These are phyloP conservation scores for Trichophyton equinum DNA, from an alignment of 2,329 filamentous ascomycete genomes.

Conservation along the genomic window DNA sequence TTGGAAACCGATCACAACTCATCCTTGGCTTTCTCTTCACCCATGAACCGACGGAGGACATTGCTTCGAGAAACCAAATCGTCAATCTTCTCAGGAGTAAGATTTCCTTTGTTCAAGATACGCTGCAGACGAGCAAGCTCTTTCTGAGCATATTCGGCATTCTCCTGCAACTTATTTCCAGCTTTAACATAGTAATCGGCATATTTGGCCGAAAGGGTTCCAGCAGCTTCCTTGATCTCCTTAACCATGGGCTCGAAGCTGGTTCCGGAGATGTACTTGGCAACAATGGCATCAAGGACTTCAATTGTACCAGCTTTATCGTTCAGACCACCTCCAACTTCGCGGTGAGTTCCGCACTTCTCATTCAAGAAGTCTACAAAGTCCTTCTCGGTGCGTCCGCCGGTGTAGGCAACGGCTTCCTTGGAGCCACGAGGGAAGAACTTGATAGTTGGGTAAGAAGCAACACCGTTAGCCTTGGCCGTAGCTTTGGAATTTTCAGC, in stretches of 20 bases:
- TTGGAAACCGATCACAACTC: slow-evolving; percentile 46
- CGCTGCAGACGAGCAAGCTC: slow-evolving; percentile 69
- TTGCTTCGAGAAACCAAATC: slow-evolving; percentile 79
- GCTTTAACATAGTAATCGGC: slow-evolving; percentile 91
- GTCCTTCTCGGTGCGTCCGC: slow-evolving; percentile 62
- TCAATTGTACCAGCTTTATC: slow-evolving; percentile 69
- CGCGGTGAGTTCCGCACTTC: slow-evolving; percentile 77
- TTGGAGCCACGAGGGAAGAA: slow-evolving; percentile 83
- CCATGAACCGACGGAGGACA: slow-evolving; percentile 66
- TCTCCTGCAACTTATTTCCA: slow-evolving; percentile 69
- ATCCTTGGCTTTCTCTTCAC: slow-evolving; percentile 45
- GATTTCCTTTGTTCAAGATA: slow-evolving; percentile 72
- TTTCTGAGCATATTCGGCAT: slow-evolving; percentile 68
- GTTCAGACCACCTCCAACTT: slow-evolving; percentile 67
- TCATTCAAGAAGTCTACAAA: slow-evolving; percentile 75
- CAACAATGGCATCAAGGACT: slow-evolving; percentile 61
- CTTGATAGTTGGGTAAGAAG: slow-evolving; percentile 92
- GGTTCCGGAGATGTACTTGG: slow-evolving; percentile 49
- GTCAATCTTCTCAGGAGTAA: slow-evolving; percentile 75
- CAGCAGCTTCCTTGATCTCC: slow-evolving; percentile 61
- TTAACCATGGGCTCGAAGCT: slow-evolving; percentile 53
- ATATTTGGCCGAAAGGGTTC: slow-evolving; percentile 62
- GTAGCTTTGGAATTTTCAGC: slow-evolving; percentile 69
- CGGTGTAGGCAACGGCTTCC: slow-evolving; percentile 57
- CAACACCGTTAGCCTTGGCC: slow-evolving; percentile 62